phyloP scores from a whole-genome alignment of 768 basidiomycete genomes.

The Auriscalpium vulgare region DNA sequence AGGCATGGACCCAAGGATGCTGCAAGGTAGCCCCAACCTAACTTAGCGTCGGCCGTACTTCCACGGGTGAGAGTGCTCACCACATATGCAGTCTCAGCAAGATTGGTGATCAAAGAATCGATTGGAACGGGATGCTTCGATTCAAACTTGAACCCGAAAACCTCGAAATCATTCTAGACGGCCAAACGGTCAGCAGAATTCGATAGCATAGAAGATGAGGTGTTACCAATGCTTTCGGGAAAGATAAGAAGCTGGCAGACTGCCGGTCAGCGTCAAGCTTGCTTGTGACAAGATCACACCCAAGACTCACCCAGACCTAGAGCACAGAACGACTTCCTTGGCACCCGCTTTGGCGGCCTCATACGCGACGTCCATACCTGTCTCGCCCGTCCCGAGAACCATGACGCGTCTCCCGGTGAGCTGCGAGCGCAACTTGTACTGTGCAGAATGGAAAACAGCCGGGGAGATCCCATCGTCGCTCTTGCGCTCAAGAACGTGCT shows the following conservation, averaged over 20 bases:
- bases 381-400: conserved; percentile 55
- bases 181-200: not conserved
- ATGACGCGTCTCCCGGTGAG: conserved; percentile 39
- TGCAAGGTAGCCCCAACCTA: conserved; percentile 14
- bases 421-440: conserved; percentile 42
- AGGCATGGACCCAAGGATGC: conserved; percentile 52
- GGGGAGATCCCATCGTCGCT: conserved; percentile 15
- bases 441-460: conserved; percentile 38
- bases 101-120: conserved; percentile 47
- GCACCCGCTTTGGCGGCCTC: conserved; percentile 43
- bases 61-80: conserved; percentile 19
- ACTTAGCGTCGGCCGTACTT: no score
- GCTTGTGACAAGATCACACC: not conserved
- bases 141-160: conserved; percentile 41
- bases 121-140: conserved; percentile 34
- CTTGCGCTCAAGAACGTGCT: conserved; percentile 24
- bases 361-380: conserved; percentile 53
- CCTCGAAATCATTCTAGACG: conserved; percentile 42
- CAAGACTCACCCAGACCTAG: conserved; percentile 35
- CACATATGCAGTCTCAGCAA: conserved; percentile 46
- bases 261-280: not conserved
- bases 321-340: conserved; percentile 43
- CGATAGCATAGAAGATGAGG: not conserved
- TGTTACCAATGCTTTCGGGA: conserved; percentile 46
- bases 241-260: conserved; percentile 39